A percentile compares a stretch with the other conserved stretches of the same genome.
phyloP scores from a whole-genome alignment of 1,139 yeast species.

The Casaregolazyma lundiana region DNA sequence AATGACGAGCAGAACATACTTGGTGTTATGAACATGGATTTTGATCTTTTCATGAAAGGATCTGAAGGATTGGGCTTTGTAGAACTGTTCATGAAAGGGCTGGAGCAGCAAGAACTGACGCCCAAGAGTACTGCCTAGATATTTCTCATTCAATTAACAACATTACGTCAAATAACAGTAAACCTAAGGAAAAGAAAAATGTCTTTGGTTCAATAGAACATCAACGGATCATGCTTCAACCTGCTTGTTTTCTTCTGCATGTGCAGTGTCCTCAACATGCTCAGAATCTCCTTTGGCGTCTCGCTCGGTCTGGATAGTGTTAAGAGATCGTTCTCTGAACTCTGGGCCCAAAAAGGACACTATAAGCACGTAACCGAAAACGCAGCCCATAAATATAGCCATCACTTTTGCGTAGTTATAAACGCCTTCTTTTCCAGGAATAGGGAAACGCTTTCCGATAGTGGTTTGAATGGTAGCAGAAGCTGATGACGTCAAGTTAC shows the following conservation, averaged over 20 bases:
- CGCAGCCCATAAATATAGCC: conserved; percentile 81
- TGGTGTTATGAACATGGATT: conserved; percentile 28
- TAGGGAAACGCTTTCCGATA: conserved; percentile 64
- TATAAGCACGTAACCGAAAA: conserved; percentile 57
- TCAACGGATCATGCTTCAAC: no score
- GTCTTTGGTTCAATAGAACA: neutral
- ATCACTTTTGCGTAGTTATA: conserved; percentile 62
- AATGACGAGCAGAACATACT: conserved; percentile 17
- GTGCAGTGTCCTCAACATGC: conserved; percentile 5
- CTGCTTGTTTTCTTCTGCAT: no score
- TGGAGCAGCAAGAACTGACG: conserved; percentile 48
- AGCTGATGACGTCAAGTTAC: conserved; percentile 79
- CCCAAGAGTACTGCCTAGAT: conserved; percentile 15
- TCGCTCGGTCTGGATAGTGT: conserved; percentile 13
- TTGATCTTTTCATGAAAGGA: conserved; percentile 53
- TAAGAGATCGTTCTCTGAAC: conserved; percentile 41
- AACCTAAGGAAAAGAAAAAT: neutral
- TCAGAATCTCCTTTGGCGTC: conserved; percentile 10
- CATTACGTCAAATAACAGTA: neutral
- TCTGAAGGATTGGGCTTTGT: conserved; percentile 78
- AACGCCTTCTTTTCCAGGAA: conserved; percentile 31
- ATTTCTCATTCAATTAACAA: neutral
- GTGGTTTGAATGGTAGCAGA: conserved; percentile 78
- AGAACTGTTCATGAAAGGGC: conserved; percentile 83
- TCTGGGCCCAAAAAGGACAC: conserved; percentile 72